Conservation (phyloP, 805 yeast species). For the Pichia paraexigua region DNA sequence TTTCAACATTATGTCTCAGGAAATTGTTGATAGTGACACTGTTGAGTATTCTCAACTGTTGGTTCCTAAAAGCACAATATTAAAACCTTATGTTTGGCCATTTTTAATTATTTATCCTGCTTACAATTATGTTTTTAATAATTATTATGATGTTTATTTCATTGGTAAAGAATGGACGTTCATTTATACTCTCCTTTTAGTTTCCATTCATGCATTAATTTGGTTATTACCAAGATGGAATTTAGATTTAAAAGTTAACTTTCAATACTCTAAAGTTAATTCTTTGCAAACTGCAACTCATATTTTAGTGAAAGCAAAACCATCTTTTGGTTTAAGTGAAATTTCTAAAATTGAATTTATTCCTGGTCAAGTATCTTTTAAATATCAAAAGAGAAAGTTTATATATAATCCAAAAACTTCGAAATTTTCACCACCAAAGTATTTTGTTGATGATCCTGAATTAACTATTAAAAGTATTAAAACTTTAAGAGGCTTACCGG, state of each 20-base stretch:
- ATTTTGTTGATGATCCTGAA: slow-evolving; percentile 57
- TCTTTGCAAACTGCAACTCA: slow-evolving; percentile 57
- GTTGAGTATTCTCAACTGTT: slow-evolving; percentile 67
- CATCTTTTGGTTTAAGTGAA: slow-evolving; percentile 81
- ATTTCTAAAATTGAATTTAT: slow-evolving; percentile 52
- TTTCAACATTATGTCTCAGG: slow-evolving; percentile 17
- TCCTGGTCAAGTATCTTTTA: slow-evolving; percentile 58
- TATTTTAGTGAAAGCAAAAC: slow-evolving; percentile 70
- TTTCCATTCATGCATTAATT: slow-evolving; percentile 66
- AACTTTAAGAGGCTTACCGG: slow-evolving; percentile 28
- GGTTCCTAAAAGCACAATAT: slow-evolving; percentile 50
- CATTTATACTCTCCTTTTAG: slow-evolving; percentile 67
- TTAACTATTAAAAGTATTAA: slow-evolving; percentile 56
- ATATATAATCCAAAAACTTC: slow-evolving; percentile 48
- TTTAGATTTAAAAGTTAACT: slow-evolving; percentile 55
- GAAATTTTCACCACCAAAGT: slow-evolving; percentile 74
- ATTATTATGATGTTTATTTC: slow-evolving; percentile 72
- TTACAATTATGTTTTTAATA: slow-evolving; percentile 54
- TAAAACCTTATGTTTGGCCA: slow-evolving; percentile 78
- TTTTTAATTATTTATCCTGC: slow-evolving; percentile 71
- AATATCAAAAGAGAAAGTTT: slow-evolving; percentile 89
- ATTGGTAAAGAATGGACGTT: slow-evolving; percentile 95
- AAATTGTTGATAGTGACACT: slow-evolving; percentile 60
- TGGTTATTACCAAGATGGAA: slow-evolving; percentile 96
- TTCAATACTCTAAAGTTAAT: slow-evolving; percentile 54